Evolutionary conservation across 208 protist genomes (phyloP).

Genomic region (Perkinsela sp.): DNA sequence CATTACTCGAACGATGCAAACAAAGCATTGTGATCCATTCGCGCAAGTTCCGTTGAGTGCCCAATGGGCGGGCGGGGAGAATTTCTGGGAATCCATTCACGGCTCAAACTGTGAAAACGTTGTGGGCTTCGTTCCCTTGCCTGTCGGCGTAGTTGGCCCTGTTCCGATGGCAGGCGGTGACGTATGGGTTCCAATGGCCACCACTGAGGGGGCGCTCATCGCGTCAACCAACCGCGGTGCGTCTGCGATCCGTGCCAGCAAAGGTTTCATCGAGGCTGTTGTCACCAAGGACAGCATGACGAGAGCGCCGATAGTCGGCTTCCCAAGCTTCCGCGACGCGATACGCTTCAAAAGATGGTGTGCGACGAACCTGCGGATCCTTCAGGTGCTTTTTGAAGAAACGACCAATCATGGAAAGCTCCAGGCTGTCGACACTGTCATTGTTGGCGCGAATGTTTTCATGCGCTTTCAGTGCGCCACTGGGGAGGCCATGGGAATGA

Average conservation of each 20-base stretch:
- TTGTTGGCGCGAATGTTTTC: conserved; percentile 66
- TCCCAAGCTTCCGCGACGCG: conserved; percentile 33
- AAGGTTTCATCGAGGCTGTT: conserved; percentile 45
- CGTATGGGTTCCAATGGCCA: conserved; percentile 78
- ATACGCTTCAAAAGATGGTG: conserved; percentile 62
- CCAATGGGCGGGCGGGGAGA: background rate
- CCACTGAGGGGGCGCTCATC: conserved; percentile 86
- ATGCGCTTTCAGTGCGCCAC: conserved; percentile 72
- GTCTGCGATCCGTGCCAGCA: conserved; percentile 64
- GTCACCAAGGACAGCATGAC: conserved; percentile 84
- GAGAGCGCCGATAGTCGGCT: conserved; percentile 69
- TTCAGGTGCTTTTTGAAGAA: conserved; percentile 63
- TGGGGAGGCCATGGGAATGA: conserved; percentile 98
- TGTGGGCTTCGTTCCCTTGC: conserved; percentile 80
- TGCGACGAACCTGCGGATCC: conserved; percentile 37
- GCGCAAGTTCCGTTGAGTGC: background rate
- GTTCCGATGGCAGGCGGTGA: conserved; percentile 65
- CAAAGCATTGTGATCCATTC: too few relatives aligned
- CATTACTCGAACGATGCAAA: too few relatives aligned
- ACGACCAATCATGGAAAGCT: conserved; percentile 78
- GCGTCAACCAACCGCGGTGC: conserved; percentile 80
- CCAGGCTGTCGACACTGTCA: conserved; percentile 31
- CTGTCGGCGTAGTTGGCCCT: conserved; percentile 75
- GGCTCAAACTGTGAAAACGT: conserved; percentile 85
- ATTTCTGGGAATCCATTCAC: conserved; percentile 38